Conservation (phyloP, 2,329 filamentous ascomycete species). For the Pseudopithomyces chartarum region DNA sequence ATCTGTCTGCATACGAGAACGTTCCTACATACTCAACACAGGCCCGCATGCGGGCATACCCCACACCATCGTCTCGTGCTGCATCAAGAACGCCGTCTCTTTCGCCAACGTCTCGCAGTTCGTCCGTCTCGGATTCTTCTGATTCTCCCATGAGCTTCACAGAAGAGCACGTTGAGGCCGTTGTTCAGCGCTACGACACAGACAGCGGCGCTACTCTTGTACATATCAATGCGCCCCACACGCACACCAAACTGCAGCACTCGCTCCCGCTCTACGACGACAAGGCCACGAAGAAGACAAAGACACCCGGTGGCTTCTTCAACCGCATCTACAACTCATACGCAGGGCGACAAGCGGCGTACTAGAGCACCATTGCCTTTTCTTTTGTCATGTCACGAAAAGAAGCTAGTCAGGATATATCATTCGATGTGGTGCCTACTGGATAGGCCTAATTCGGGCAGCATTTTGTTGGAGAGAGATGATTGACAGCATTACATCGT, state of each 20-base stretch:
- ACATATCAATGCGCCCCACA: constrained; percentile 45
- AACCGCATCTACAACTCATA: constrained; percentile 44
- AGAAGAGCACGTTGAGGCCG: constrained; percentile 37
- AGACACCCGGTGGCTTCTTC: constrained; percentile 45
- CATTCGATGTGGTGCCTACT: constrained; percentile 24
- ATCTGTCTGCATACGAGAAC: constrained; percentile 42
- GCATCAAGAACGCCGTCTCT: constrained; percentile 56
- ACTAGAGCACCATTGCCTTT: constrained; percentile 36
- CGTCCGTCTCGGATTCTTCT: constrained; percentile 39
- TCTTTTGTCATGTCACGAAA: constrained; percentile 29
- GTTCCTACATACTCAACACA: constrained; percentile 41
- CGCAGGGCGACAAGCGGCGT: constrained; percentile 31
- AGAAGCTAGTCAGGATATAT: constrained; percentile 17
- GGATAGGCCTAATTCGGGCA: constrained; percentile 20
- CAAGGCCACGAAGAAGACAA: constrained; percentile 47
- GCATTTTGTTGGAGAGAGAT: constrained; percentile 1
- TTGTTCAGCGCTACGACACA: constrained; percentile 49
- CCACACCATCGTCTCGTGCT: constrained; percentile 39
- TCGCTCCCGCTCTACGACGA: constrained; percentile 45
- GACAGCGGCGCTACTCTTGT: constrained; percentile 50
- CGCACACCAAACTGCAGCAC: constrained; percentile 40
- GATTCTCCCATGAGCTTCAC: constrained; percentile 42
- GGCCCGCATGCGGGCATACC: constrained; percentile 30
- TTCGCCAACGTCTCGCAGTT: constrained; percentile 52
- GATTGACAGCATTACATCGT: constrained; percentile 4